These are phyloP conservation scores for Rubus parviflorus DNA, from an alignment of 306 rosid genomes.

Conservation along the genomic window DNA sequence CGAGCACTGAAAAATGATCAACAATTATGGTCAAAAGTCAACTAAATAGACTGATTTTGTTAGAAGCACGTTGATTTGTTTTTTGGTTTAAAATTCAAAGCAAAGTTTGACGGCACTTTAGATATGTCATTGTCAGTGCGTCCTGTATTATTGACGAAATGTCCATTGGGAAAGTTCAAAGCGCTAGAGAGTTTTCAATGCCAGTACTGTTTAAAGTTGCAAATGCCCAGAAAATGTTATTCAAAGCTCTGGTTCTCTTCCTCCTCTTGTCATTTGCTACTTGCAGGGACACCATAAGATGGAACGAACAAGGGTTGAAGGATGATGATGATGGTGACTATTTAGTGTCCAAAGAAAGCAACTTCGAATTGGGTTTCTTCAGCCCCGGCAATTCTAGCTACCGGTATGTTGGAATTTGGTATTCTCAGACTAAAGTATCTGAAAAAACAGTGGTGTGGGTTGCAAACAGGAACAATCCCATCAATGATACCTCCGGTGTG, in stretches of 20 bases:
- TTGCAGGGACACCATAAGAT: constrained; percentile 22
- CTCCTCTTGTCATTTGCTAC: not conserved
- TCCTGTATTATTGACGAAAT: too few relatives aligned
- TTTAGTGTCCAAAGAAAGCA: constrained; percentile 36
- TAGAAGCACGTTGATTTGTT: too few relatives aligned
- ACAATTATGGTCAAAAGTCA: too few relatives aligned
- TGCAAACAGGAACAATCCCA: constrained; percentile 46
- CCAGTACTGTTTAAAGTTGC: too few relatives aligned
- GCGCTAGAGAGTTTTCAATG: too few relatives aligned
- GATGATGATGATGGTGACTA: constrained; percentile 39
- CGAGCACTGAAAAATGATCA: too few relatives aligned
- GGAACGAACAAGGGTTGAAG: constrained; percentile 10
- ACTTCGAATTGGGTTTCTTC: constrained; percentile 61
- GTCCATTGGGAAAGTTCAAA: too few relatives aligned
- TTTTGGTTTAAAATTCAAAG: too few relatives aligned
- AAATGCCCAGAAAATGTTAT: not conserved
- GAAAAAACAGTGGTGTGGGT: constrained; percentile 52
- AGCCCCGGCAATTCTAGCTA: constrained; percentile 32
- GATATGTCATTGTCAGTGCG: too few relatives aligned
- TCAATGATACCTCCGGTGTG: constrained; percentile 25
- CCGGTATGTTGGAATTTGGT: constrained; percentile 47
- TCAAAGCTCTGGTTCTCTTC: not conserved
- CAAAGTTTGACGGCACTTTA: too few relatives aligned
- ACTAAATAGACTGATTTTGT: too few relatives aligned
- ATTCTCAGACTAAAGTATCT: not conserved